Conservation (phyloP, 352 stramenopile genomes). For the Pythium insidiosum region DNA sequence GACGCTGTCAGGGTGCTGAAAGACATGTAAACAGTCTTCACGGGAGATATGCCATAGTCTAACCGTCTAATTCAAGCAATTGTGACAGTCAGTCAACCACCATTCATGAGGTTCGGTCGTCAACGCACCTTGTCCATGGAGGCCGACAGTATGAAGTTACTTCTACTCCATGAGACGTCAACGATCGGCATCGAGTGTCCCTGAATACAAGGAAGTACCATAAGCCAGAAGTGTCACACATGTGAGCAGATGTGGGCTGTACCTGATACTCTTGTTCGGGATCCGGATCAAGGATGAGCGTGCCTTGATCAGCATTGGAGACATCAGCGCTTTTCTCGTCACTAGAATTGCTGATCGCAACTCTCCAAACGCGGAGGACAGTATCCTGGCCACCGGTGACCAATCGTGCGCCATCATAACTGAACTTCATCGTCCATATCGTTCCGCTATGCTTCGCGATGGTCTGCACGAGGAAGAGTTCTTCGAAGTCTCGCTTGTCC, state of each 20-base stretch:
- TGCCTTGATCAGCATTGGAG: too few species aligned
- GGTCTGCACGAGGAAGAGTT: constrained; percentile 52
- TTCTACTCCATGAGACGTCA: constrained; percentile 83
- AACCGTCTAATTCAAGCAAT: constrained; percentile 51
- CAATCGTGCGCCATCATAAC: constrained; percentile 67
- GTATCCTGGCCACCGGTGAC: constrained; percentile 76
- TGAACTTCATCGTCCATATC: constrained; percentile 90
- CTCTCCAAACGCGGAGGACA: constrained; percentile 73
- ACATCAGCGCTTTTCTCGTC: background rate
- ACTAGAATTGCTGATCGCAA: constrained; percentile 31
- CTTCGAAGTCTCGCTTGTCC: constrained; percentile 69
- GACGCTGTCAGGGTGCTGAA: constrained; percentile 84
- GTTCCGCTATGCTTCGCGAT: constrained; percentile 68
- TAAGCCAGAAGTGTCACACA: too few species aligned
- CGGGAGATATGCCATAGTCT: constrained; percentile 85
- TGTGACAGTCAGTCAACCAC: background rate
- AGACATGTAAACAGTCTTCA: constrained; percentile 82
- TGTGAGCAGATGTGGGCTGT: too few species aligned
- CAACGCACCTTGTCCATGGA: constrained; percentile 82
- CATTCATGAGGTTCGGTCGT: background rate
- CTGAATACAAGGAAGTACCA: too few species aligned
- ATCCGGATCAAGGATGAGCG: background rate
- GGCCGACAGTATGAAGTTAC: constrained; percentile 87
- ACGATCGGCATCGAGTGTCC: constrained; percentile 84
- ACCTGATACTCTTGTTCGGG: background rate